A percentile compares a stretch with the other conserved stretches of the same genome.
Conservation (phyloP, 2,329 filamentous ascomycete species). For the Cladorrhinum sp. region DNA sequence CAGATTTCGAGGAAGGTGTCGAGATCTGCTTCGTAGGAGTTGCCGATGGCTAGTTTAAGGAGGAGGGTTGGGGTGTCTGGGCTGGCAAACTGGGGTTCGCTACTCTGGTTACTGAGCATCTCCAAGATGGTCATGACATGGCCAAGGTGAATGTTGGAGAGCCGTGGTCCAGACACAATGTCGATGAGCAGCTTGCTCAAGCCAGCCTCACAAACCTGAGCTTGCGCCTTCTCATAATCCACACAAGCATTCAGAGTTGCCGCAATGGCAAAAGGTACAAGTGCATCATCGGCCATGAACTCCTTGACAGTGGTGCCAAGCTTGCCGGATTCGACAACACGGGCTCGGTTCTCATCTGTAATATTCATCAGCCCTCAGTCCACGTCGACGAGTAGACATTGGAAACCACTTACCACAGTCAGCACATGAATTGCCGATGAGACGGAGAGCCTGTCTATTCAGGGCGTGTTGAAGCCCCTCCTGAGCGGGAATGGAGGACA, state of each 20-base stretch:
- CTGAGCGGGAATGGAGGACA: slow-evolving; percentile 43
- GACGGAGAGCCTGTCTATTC: slow-evolving; percentile 53
- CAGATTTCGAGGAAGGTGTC: slow-evolving; percentile 54
- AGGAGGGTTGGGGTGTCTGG: slow-evolving; percentile 48
- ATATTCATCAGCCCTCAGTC: slow-evolving; percentile 4
- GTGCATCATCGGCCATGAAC: slow-evolving; percentile 45
- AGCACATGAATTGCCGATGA: slow-evolving; percentile 62
- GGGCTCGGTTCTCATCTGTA: slow-evolving; percentile 55
- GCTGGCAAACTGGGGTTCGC: slow-evolving; percentile 44
- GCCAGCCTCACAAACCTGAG: slow-evolving; percentile 50
- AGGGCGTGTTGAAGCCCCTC: slow-evolving; percentile 41
- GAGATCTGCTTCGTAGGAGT: slow-evolving; percentile 42
- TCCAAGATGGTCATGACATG: slow-evolving; percentile 57
- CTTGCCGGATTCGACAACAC: slow-evolving; percentile 49
- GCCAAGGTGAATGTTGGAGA: slow-evolving; percentile 42
- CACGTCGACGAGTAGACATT: slow-evolving; percentile 11
- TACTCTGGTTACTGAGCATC: slow-evolving; percentile 51
- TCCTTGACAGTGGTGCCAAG: slow-evolving; percentile 45
- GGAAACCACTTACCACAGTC: slow-evolving; percentile 46
- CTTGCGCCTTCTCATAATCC: slow-evolving; percentile 60
- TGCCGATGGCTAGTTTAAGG: slow-evolving; percentile 46
- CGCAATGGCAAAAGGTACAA: slow-evolving; percentile 54
- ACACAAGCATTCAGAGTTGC: slow-evolving; percentile 62
- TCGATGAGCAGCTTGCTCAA: slow-evolving; percentile 49
- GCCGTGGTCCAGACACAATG: slow-evolving; percentile 46